phyloP scores from a whole-genome alignment of 2,329 filamentous ascomycete species.

The Lojkania enalia region DNA sequence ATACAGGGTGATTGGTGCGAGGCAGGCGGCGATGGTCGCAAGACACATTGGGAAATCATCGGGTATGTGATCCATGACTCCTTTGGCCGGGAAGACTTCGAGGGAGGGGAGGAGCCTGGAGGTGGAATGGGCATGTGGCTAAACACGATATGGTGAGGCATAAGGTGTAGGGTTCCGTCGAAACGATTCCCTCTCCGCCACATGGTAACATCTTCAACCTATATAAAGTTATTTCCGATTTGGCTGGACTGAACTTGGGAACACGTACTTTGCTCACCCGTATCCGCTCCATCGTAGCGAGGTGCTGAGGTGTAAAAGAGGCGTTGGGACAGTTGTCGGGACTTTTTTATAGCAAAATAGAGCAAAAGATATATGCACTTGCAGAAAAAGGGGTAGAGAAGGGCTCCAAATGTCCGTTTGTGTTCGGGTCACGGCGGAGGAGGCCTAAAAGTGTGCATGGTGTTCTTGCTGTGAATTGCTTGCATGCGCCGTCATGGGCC shows the following conservation, averaged over 20 bases:
- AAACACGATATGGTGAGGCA: slow-evolving; percentile 67
- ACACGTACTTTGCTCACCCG: slow-evolving; percentile 49
- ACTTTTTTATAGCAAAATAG: too few relatives aligned
- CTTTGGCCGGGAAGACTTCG: slow-evolving; percentile 55
- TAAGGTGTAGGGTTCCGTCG: slow-evolving; percentile 64
- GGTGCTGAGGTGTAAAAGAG: too few relatives aligned
- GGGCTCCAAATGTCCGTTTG: neutral
- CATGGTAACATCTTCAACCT: slow-evolving; percentile 66
- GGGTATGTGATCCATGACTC: slow-evolving; percentile 95
- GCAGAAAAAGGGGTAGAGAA: too few relatives aligned
- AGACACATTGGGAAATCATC: slow-evolving; percentile 79
- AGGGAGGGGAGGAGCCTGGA: slow-evolving; percentile 38
- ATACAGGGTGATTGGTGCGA: slow-evolving; percentile 78
- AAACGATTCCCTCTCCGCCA: slow-evolving; percentile 60
- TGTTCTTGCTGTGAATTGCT: slow-evolving; percentile 19
- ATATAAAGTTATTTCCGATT: slow-evolving; percentile 15
- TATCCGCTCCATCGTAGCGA: slow-evolving; percentile 49
- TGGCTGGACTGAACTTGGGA: neutral
- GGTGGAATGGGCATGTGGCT: slow-evolving; percentile 55
- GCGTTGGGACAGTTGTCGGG: too few relatives aligned
- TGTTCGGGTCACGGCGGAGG: slow-evolving; percentile 3
- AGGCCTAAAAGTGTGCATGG: slow-evolving; percentile 8
- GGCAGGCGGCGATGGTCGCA: slow-evolving; percentile 71
- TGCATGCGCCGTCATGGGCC: slow-evolving; percentile 23
- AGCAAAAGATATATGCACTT: too few relatives aligned